A percentile compares a stretch with the other conserved stretches of the same genome.
phyloP scores from a whole-genome alignment of 306 rosid species.

The Prosopis cineraria region DNA sequence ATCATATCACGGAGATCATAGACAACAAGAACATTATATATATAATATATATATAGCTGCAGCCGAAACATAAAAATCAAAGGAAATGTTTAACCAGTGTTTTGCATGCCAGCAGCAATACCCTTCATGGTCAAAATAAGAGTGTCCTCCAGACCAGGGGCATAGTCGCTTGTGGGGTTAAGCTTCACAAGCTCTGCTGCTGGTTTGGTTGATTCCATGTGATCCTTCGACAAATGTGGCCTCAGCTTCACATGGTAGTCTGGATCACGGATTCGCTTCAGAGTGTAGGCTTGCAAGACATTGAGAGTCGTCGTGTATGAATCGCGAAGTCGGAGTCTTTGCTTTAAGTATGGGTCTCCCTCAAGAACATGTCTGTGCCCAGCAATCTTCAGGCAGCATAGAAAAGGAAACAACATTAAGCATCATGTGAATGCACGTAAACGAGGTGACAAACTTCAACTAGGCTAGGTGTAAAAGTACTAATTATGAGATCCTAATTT shows the following conservation, averaged over 20 bases:
- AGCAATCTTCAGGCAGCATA: slow-evolving; percentile 60
- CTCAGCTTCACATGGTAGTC: slow-evolving; percentile 65
- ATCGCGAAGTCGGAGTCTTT: slow-evolving; percentile 88
- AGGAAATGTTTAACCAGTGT: slow-evolving; percentile 67
- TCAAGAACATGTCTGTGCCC: slow-evolving; percentile 84
- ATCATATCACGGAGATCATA: not conserved
- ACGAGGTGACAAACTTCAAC: not conserved
- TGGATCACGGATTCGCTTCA: slow-evolving; percentile 88
- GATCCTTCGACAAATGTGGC: slow-evolving; percentile 79
- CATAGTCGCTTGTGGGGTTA: slow-evolving; percentile 82
- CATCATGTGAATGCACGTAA: not conserved
- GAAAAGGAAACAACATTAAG: not conserved
- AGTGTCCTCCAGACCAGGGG: slow-evolving; percentile 98
- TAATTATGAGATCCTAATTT: too few relatives aligned
- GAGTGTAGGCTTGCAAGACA: slow-evolving; percentile 84
- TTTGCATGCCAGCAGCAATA: slow-evolving; percentile 97
- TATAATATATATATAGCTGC: too few relatives aligned
- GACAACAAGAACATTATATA: slow-evolving; percentile 12
- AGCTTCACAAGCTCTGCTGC: slow-evolving; percentile 98
- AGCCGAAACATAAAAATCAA: not conserved
- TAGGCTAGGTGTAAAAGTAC: not conserved
- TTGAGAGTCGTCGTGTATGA: slow-evolving; percentile 87
- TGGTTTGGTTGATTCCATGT: slow-evolving; percentile 78
- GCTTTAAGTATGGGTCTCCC: slow-evolving; percentile 92
- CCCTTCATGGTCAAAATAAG: slow-evolving; percentile 99